Evolutionary conservation across 345 rosid genomes (phyloP).

Genomic region (Bruguiera sexangula): DNA sequence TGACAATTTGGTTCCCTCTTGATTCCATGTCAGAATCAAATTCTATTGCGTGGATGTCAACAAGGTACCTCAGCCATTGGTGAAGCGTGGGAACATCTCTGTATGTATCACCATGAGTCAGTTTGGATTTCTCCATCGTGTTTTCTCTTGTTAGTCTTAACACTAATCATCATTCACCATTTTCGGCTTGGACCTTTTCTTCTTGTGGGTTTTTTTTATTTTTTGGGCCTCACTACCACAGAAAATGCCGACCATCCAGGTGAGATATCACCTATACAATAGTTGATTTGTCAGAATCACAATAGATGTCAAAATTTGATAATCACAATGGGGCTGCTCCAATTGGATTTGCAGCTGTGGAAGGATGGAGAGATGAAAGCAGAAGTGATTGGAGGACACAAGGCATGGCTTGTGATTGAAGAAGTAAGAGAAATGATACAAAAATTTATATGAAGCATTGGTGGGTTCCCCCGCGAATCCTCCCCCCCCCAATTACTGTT

Average conservation of each 20-base stretch:
- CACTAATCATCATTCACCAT: not conserved
- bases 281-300: no score
- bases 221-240: slow-evolving; percentile 18
- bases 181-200: not conserved
- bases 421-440: slow-evolving; percentile 77
- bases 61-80: slow-evolving; percentile 67
- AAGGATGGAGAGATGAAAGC: slow-evolving; percentile 87
- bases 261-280: slow-evolving; percentile 5
- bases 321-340: not conserved
- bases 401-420: slow-evolving; percentile 90
- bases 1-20: not conserved
- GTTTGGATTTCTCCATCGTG: not conserved
- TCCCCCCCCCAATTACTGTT: no score
- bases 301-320: not conserved
- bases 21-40: slow-evolving; percentile 39
- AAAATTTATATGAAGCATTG: slow-evolving; percentile 36
- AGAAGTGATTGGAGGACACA: slow-evolving; percentile 92
- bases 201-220: not conserved
- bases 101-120: slow-evolving; percentile 29
- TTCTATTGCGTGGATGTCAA: slow-evolving; percentile 88
- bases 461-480: no score
- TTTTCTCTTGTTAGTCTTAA: not conserved
- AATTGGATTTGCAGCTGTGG: slow-evolving; percentile 49
- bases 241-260: slow-evolving; percentile 99
- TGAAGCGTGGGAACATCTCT: slow-evolving; percentile 81